Percentiles rank a stretch among this genome's conserved stretches.
These are phyloP conservation scores for Beta corolliflora DNA, from an alignment of 179 eudicot species.

Conservation along the genomic window DNA sequence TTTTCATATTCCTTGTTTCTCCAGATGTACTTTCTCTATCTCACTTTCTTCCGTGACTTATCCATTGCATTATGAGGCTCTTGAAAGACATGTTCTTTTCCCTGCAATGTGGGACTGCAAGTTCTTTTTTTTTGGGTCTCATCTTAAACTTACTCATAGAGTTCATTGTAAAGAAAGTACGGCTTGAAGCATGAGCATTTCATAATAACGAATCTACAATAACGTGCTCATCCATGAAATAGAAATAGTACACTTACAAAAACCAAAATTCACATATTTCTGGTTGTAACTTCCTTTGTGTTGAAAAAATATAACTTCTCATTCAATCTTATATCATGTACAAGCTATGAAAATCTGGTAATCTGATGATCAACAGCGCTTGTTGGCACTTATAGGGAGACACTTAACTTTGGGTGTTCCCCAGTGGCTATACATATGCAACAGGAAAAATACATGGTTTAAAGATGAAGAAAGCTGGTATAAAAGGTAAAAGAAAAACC, in stretches of 20 bases:
- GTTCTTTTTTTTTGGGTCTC: too few relatives aligned
- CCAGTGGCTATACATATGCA: background rate
- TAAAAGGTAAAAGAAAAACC: background rate
- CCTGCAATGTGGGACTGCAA: too few relatives aligned
- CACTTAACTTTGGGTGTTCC: background rate
- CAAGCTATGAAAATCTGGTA: background rate
- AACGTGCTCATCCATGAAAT: background rate
- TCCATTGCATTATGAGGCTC: background rate
- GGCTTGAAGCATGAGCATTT: too few relatives aligned
- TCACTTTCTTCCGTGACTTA: background rate
- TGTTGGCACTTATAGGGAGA: slow-evolving; percentile 6
- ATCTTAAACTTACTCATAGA: too few relatives aligned
- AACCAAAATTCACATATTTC: background rate
- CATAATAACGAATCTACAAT: too few relatives aligned
- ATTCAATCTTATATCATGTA: slow-evolving; percentile 5
- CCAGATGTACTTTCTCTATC: background rate
- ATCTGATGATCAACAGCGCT: background rate
- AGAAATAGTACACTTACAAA: background rate
- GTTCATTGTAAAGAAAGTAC: too few relatives aligned
- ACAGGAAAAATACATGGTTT: background rate
- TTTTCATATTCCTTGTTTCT: background rate
- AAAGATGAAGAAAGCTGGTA: background rate
- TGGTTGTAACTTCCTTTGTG: too few relatives aligned
- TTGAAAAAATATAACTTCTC: too few relatives aligned
- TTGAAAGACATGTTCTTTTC: background rate